phyloP scores from a whole-genome alignment of 805 yeast genomes.

The Saccharomycopsis lassenensis region DNA sequence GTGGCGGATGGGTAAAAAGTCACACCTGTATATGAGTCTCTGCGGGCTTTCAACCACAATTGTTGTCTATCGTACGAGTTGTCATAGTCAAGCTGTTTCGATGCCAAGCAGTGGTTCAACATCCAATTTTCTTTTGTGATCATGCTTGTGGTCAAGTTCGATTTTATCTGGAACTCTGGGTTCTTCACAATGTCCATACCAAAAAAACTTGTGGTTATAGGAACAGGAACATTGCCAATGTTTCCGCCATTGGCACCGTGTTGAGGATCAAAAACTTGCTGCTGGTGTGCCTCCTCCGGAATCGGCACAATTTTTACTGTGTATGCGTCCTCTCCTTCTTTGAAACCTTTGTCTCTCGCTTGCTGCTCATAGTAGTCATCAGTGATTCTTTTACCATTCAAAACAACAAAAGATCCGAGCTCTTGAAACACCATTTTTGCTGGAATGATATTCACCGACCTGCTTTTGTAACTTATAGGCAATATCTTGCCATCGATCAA shows the following conservation, averaged over 20 bases:
- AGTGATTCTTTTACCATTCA: conserved; percentile 64
- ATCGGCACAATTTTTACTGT: conserved; percentile 8
- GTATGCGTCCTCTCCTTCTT: conserved; percentile 10
- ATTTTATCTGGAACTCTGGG: conserved; percentile 11
- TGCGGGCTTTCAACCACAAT: conserved; percentile 33
- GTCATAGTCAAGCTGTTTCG: conserved; percentile 58
- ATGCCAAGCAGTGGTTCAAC: conserved; percentile 71
- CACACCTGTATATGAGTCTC: conserved; percentile 81
- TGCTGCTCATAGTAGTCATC: conserved; percentile 60
- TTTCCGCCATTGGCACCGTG: no score
- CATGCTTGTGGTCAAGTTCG: conserved; percentile 15
- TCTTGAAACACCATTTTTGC: conserved; percentile 85
- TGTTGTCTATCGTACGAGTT: conserved; percentile 47
- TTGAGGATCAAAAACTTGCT: no score
- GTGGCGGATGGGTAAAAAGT: conserved; percentile 61
- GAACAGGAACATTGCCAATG: no score
- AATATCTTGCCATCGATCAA: conserved; percentile 70
- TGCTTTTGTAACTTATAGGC: conserved; percentile 84
- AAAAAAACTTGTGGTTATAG: no score
- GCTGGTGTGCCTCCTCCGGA: no score
- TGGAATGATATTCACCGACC: conserved; percentile 81
- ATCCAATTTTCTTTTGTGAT: conserved; percentile 66
- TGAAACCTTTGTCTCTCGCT: conserved; percentile 16
- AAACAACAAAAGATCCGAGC: conserved; percentile 78
- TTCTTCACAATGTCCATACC: conserved; percentile 22